Evolutionary conservation across 208 protist species (phyloP).

Genomic region (Acanthamoeba polyphaga): DNA sequence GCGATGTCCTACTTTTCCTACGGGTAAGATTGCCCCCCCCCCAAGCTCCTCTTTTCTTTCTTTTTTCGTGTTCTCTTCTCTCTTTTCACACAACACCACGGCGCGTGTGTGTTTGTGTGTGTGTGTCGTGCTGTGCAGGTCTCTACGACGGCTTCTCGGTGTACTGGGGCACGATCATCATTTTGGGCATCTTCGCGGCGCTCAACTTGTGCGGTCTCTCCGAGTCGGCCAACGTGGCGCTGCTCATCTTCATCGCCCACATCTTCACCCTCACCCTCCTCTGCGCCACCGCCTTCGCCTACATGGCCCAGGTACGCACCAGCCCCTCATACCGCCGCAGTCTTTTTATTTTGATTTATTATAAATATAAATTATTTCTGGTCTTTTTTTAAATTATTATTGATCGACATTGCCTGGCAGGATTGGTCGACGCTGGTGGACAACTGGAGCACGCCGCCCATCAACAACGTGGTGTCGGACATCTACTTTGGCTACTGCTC

Average conservation of each 20-base stretch:
- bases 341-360: no score
- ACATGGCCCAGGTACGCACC: slow-evolving; percentile 18
- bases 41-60: not conserved
- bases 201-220: slow-evolving; percentile 89
- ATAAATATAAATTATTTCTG: no score
- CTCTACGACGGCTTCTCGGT: slow-evolving; percentile 78
- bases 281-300: slow-evolving; percentile 81
- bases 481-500: slow-evolving; percentile 92
- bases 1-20: slow-evolving; percentile 87
- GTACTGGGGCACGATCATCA: slow-evolving; percentile 85
- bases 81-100: not conserved
- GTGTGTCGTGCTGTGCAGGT: no score
- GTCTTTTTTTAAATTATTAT: no score
- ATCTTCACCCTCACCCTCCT: slow-evolving; percentile 87
- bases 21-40: not conserved
- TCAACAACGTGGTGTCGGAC: slow-evolving; percentile 63
- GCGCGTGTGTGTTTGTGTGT: no score
- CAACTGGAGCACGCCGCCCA: slow-evolving; percentile 79
- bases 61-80: not conserved
- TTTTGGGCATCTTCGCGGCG: slow-evolving; percentile 88
- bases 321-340: not conserved
- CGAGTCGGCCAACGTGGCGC: slow-evolving; percentile 89
- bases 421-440: slow-evolving; percentile 64
- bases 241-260: slow-evolving; percentile 91
- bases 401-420: not conserved